These are phyloP conservation scores for Mitragyna speciosa DNA, from an alignment of 257 asterid genomes.

Conservation along the genomic window DNA sequence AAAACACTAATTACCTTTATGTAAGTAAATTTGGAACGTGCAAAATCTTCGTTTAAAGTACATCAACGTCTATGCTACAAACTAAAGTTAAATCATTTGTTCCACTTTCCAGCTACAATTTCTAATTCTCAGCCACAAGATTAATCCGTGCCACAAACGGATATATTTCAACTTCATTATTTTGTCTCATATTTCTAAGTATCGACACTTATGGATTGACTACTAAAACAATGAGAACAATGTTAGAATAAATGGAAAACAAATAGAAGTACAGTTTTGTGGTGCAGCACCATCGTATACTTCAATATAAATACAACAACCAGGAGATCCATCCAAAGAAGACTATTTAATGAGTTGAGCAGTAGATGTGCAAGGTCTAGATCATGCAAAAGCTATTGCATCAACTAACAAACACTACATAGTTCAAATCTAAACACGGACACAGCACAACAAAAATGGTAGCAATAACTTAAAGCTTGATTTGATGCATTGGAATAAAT, in stretches of 20 bases:
- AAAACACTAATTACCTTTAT: too few species aligned
- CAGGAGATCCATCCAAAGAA: too few species aligned
- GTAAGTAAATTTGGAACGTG: too few species aligned
- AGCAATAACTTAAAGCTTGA: too few species aligned
- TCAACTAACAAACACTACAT: not conserved
- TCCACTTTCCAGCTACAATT: not conserved
- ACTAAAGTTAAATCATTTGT: too few species aligned
- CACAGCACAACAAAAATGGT: too few species aligned
- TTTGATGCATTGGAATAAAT: too few species aligned
- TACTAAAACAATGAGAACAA: not conserved
- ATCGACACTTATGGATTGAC: slow-evolving; percentile 47
- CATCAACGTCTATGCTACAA: too few species aligned
- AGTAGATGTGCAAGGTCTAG: too few species aligned
- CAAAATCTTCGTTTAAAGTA: too few species aligned
- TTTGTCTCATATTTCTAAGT: slow-evolving; percentile 48
- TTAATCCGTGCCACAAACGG: slow-evolving; percentile 59
- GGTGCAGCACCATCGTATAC: not conserved
- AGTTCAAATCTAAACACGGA: too few species aligned
- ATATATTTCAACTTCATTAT: slow-evolving; percentile 38
- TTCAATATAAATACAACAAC: too few species aligned
- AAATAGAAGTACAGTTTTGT: not conserved
- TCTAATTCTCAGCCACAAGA: slow-evolving; percentile 20
- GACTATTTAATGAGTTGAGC: not conserved
- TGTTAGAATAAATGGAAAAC: not conserved
- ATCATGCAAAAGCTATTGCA: not conserved